These are phyloP conservation scores for Magnaporthiopsis incrustans DNA, from an alignment of 2,329 filamentous ascomycete genomes.

Conservation along the genomic window DNA sequence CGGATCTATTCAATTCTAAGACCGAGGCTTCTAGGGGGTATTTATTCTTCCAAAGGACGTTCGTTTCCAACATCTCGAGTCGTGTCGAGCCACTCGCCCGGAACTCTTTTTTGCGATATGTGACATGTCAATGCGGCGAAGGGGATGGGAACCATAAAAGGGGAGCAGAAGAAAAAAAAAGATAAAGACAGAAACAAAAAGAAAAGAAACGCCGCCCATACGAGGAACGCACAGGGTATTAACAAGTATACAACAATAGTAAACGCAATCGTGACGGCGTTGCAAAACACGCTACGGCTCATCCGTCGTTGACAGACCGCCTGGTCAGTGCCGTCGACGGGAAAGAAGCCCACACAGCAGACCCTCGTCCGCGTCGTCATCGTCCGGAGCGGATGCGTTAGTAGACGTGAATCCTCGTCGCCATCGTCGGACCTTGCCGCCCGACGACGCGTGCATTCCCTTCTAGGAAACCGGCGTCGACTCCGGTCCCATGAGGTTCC, in stretches of 20 bases:
- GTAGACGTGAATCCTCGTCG: no score
- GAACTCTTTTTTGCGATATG: no score
- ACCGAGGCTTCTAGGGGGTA: neutral
- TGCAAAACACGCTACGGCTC: neutral
- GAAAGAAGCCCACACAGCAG: slow-evolving; percentile 3
- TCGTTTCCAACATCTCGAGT: neutral
- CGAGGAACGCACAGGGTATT: no score
- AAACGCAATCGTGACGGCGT: neutral
- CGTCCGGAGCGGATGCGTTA: neutral
- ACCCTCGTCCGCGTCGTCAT: slow-evolving; percentile 2
- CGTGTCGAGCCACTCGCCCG: no score
- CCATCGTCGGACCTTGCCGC: neutral
- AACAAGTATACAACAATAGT: no score
- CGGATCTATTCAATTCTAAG: no score
- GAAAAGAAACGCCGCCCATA: neutral
- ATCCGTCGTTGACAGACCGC: neutral
- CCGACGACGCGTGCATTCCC: slow-evolving; percentile 3
- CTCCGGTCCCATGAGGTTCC: slow-evolving; percentile 10
- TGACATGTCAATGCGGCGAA: no score
- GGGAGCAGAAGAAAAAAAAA: neutral
- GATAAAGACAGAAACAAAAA: neutral
- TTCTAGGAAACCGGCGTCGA: slow-evolving; percentile 7
- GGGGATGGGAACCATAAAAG: neutral
- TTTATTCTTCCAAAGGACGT: neutral
- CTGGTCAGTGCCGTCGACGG: neutral